phyloP scores from a whole-genome alignment of 2,329 filamentous ascomycete genomes.

The Amylocarpus encephaloides region DNA sequence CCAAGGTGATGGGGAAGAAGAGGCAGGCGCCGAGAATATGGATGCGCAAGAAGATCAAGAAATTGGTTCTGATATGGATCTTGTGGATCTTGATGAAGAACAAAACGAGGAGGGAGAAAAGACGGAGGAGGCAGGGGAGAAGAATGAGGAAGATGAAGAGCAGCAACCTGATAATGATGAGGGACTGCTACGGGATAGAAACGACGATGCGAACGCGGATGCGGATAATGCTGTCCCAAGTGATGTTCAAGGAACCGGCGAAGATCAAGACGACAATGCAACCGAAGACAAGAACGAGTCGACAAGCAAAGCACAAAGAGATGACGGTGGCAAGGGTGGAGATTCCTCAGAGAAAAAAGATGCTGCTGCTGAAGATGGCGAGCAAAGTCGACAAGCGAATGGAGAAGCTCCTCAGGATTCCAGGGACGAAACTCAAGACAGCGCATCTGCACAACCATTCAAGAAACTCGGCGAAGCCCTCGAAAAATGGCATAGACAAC shows the following conservation, averaged over 20 bases:
- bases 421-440: slow-evolving; percentile 35
- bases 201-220: slow-evolving; percentile 46
- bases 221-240: slow-evolving; percentile 58
- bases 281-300: slow-evolving; percentile 57
- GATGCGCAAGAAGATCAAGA: slow-evolving; percentile 37
- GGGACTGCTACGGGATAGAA: slow-evolving; percentile 32
- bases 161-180: slow-evolving; percentile 46
- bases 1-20: slow-evolving; percentile 39
- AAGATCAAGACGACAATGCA: slow-evolving; percentile 58
- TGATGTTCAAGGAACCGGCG: slow-evolving; percentile 57
- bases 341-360: slow-evolving; percentile 58
- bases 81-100: slow-evolving; percentile 30
- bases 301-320: slow-evolving; percentile 55
- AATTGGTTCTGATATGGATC: slow-evolving; percentile 30
- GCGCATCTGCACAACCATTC: slow-evolving; percentile 62
- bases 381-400: slow-evolving; percentile 39
- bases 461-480: slow-evolving; percentile 91
- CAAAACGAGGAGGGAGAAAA: slow-evolving; percentile 33
- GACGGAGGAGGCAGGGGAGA: slow-evolving; percentile 47
- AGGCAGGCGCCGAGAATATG: slow-evolving; percentile 35
- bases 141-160: slow-evolving; percentile 41
- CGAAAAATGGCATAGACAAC: slow-evolving; percentile 86
- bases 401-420: slow-evolving; percentile 35
- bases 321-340: slow-evolving; percentile 61
- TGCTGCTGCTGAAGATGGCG: slow-evolving; percentile 57